Evolutionary conservation across 1,139 yeast species (phyloP), one percentile per base, ranked within the genome.

Genomic region (Debaryomyces udenii): DNA sequence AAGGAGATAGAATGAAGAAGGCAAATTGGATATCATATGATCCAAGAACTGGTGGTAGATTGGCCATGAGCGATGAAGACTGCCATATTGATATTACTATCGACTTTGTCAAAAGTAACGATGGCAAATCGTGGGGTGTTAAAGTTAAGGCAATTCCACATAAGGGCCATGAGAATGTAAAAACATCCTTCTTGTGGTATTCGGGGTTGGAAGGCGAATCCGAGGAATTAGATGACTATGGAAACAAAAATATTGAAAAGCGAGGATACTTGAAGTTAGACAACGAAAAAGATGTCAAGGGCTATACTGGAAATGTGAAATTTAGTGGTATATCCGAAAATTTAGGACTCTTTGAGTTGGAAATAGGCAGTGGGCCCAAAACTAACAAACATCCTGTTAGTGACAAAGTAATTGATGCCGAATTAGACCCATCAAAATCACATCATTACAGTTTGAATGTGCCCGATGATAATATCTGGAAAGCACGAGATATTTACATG

Each of bases 21-120:
- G 94, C 89, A 53, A 91, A 94, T 29, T 93, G 98, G 98, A 74
- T 81, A 15, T 69, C 74, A 35, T 93, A 84, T 60, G 98, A 94
- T 58, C 93, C 97, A 3, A 74, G 98, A 49, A 47, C 65, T 18
- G 99, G 99, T 26, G 99, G 99, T 0, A 70, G 78, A 44, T 94
- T 93, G 56, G 69, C 78, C 1, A 83, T 94, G 30, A 68, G 74
- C 34, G 99, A 93, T 59, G 61, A 67, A 17, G 86, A 78, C 31
- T 78, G 81, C 48, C 81, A 81, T 43, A 62, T 90, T 3, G 76
- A 78, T 45, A 57, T 94, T 32, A 75, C 78, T 1, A 81, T 89
- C 6, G 88, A 85, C 47, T 87, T 90, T 61, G 85, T 86, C 27
- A 93, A 93, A 63, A 76, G 81, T 35, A 73, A 65, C 3, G 86